phyloP scores from a whole-genome alignment of 805 yeast genomes.

The Yamadazyma olivae region DNA sequence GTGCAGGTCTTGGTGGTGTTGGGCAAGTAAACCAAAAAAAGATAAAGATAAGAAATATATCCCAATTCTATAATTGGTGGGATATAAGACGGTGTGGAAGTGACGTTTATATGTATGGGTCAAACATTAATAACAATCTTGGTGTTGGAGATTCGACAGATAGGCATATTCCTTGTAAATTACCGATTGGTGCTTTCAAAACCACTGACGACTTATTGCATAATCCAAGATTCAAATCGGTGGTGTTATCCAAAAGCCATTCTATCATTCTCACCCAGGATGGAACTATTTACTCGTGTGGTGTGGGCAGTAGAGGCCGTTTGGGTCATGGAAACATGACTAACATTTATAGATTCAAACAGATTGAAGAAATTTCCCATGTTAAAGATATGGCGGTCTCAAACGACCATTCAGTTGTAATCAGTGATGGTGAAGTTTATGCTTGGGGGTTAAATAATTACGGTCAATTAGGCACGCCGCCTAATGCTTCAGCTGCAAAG shows the following conservation, averaged over 20 bases:
- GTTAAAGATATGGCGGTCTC: slow-evolving; percentile 46
- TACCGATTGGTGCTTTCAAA: slow-evolving; percentile 27
- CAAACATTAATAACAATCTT: slow-evolving; percentile 57
- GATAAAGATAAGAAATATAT: slow-evolving; percentile 6
- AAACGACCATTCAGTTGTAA: slow-evolving; percentile 64
- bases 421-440: slow-evolving; percentile 51
- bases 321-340: slow-evolving; percentile 50
- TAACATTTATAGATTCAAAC: slow-evolving; percentile 42
- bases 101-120: slow-evolving; percentile 59
- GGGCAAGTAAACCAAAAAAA: background rate
- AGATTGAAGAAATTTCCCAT: slow-evolving; percentile 35
- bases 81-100: slow-evolving; percentile 49
- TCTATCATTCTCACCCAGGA: slow-evolving; percentile 56
- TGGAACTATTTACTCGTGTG: slow-evolving; percentile 57
- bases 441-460: slow-evolving; percentile 77
- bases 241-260: slow-evolving; percentile 63
- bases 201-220: slow-evolving; percentile 11
- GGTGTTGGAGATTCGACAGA: slow-evolving; percentile 65
- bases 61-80: slow-evolving; percentile 37
- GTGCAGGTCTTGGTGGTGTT: background rate
- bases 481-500: slow-evolving; percentile 12
- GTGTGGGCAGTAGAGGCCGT: slow-evolving; percentile 69
- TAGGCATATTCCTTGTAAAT: slow-evolving; percentile 37
- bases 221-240: slow-evolving; percentile 44
- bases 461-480: slow-evolving; percentile 58